phyloP scores from a whole-genome alignment of 768 basidiomycete species.

The Polyporus arcularius region DNA sequence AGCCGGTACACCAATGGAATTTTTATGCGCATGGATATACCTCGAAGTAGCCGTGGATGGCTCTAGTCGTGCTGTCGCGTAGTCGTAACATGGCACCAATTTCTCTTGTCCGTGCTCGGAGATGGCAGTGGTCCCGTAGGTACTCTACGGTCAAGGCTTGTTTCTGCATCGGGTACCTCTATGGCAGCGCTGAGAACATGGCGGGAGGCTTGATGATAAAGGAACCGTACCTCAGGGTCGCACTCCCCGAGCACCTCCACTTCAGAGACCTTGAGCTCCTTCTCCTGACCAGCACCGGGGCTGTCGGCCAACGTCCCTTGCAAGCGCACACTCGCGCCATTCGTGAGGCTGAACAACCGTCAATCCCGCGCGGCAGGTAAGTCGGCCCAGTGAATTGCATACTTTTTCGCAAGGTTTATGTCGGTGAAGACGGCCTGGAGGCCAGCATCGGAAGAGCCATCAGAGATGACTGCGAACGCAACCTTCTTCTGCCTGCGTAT shows the following conservation, averaged over 20 bases:
- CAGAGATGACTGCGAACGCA: conserved; percentile 80
- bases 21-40: conserved; percentile 35
- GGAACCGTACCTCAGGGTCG: conserved; percentile 51
- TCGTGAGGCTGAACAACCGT: conserved; percentile 35
- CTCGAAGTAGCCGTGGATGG: conserved; percentile 70
- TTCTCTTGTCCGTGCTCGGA: conserved; percentile 78
- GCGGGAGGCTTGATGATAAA: conserved; percentile 2
- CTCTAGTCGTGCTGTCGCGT: conserved; percentile 55
- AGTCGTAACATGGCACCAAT: conserved; percentile 77
- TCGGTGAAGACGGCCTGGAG: conserved; percentile 78
- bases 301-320: conserved; percentile 48
- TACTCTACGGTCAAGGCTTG: conserved; percentile 77
- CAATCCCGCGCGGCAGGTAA: not conserved
- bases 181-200: conserved; percentile 2
- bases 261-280: conserved; percentile 52
- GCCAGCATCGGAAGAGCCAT: conserved; percentile 72
- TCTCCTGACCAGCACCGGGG: conserved; percentile 50
- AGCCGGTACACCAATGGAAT: too few species aligned
- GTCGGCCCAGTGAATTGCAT: conserved; percentile 12
- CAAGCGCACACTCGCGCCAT: conserved; percentile 57
- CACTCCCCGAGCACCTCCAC: conserved; percentile 56
- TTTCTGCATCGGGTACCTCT: conserved; percentile 94
- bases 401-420: conserved; percentile 36
- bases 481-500: conserved; percentile 85
- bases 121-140: conserved; percentile 82